Evolutionary conservation across 352 stramenopile species (phyloP).

Genomic region (Globisporangium heterothallicum): DNA sequence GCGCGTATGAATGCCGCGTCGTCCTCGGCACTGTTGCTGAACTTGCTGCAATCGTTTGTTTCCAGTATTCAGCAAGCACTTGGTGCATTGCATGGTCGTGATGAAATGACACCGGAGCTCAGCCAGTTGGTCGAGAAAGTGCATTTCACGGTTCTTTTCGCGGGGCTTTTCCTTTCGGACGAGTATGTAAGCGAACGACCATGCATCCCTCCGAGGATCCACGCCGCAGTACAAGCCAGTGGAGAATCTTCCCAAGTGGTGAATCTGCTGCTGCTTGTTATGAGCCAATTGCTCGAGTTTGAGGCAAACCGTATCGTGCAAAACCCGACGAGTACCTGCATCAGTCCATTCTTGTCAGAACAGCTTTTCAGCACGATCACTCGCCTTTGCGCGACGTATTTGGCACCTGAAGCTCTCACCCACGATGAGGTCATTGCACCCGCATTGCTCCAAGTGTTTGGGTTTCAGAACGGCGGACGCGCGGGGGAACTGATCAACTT

Average conservation of each 20-base stretch:
- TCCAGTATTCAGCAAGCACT: constrained; percentile 38
- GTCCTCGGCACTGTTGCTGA: constrained; percentile 46
- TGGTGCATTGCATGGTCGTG: constrained; percentile 30
- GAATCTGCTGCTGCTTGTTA: constrained; percentile 58
- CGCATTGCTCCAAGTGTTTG: constrained; percentile 60
- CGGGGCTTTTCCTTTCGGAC: constrained; percentile 69
- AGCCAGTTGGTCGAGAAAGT: constrained; percentile 74
- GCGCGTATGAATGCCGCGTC: constrained; percentile 57
- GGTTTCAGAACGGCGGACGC: constrained; percentile 42
- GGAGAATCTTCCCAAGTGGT: constrained; percentile 34
- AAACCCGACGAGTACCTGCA: constrained; percentile 41
- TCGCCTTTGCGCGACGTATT: constrained; percentile 69
- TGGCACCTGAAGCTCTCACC: constrained; percentile 42
- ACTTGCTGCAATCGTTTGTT: constrained; percentile 59
- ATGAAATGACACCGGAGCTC: constrained; percentile 49
- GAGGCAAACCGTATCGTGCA: constrained; percentile 52
- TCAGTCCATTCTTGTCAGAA: constrained; percentile 83
- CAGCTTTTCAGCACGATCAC: constrained; percentile 68
- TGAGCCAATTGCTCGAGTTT: constrained; percentile 69
- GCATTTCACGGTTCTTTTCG: constrained; percentile 77
- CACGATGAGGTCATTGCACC: constrained; percentile 35
- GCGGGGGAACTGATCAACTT: constrained; percentile 63
- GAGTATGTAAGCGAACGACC: constrained; percentile 74
- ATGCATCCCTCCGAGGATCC: constrained; percentile 56
- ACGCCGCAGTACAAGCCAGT: constrained; percentile 25